Evolutionary conservation across 345 rosid genomes (phyloP).

Genomic region (Bruguiera gymnorhiza): DNA sequence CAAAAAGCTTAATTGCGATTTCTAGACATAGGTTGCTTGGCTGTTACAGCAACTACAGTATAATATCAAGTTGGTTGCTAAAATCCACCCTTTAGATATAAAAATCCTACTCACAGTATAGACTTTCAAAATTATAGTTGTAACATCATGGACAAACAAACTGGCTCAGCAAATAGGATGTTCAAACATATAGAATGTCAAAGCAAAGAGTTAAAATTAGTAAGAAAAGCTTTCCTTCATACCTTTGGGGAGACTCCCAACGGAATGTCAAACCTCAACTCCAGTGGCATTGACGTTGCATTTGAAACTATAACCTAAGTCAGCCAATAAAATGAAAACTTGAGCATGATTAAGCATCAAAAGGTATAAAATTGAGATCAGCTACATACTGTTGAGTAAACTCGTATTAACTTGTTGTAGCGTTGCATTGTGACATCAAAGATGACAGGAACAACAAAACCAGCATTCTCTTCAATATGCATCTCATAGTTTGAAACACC

Average conservation of each 20-base stretch:
- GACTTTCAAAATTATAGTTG: too few relatives aligned
- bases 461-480: conserved; percentile 41
- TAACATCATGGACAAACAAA: background rate
- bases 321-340: background rate
- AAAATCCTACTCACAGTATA: too few relatives aligned
- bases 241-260: conserved; percentile 95
- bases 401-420: conserved; percentile 74
- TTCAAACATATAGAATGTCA: conserved; percentile 2
- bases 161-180: background rate
- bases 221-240: conserved; percentile 6
- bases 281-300: conserved; percentile 73
- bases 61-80: too few relatives aligned
- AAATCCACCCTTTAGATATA: too few relatives aligned
- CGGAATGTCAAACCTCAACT: conserved; percentile 92
- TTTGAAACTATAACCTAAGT: conserved; percentile 74
- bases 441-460: conserved; percentile 83
- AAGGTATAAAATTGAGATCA: conserved; percentile 3
- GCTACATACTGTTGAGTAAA: conserved; percentile 80
- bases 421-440: conserved; percentile 85
- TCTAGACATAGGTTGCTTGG: too few relatives aligned
- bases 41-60: too few relatives aligned
- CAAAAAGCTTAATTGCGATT: too few relatives aligned
- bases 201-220: background rate
- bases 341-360: conserved; percentile 5
- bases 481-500: conserved; percentile 27